phyloP scores from a whole-genome alignment of 2,329 filamentous ascomycete genomes.

The Cercospora sp. region DNA sequence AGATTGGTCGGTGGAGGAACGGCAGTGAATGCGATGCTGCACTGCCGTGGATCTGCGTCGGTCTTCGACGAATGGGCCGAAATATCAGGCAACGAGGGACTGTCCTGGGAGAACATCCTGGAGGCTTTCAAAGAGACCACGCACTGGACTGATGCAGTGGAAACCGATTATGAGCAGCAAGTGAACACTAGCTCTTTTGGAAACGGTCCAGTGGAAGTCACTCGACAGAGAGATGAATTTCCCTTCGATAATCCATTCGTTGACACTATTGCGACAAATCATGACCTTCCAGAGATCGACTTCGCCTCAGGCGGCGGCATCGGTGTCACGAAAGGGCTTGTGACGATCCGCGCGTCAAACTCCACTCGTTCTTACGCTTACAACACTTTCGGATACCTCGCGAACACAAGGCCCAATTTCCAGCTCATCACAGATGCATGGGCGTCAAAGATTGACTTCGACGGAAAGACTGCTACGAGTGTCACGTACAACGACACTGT shows the following conservation, averaged over 20 bases:
- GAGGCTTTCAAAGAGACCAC: constrained; percentile 16
- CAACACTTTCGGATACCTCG: constrained; percentile 12
- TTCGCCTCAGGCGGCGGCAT: constrained; percentile 11
- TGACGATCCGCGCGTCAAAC: constrained; percentile 11
- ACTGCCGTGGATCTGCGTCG: constrained; percentile 13
- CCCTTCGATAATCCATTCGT: constrained; percentile 8
- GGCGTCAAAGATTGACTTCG: constrained; percentile 18
- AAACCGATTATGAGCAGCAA: constrained; percentile 2
- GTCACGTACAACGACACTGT: constrained; percentile 8
- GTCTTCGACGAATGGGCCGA: constrained; percentile 20
- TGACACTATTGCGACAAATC: constrained; percentile 3
- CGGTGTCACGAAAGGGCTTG: constrained; percentile 9
- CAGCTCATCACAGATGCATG: constrained; percentile 13
- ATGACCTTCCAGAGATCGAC: constrained; percentile 10
- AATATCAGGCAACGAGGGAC: constrained; percentile 15
- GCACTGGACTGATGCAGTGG: neutral
- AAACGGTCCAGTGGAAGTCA: constrained; percentile 13
- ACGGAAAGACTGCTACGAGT: constrained; percentile 6
- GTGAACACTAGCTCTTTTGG: constrained; percentile 15
- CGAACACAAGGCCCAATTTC: constrained; percentile 14
- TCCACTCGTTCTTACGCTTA: constrained; percentile 15
- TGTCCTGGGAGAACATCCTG: constrained; percentile 8
- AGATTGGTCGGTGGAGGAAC: constrained; percentile 11
- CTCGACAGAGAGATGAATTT: neutral
- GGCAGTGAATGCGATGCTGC: constrained; percentile 19